Evolutionary conservation across 1,139 yeast species (phyloP).

Genomic region (Yamadazyma conglobata): DNA sequence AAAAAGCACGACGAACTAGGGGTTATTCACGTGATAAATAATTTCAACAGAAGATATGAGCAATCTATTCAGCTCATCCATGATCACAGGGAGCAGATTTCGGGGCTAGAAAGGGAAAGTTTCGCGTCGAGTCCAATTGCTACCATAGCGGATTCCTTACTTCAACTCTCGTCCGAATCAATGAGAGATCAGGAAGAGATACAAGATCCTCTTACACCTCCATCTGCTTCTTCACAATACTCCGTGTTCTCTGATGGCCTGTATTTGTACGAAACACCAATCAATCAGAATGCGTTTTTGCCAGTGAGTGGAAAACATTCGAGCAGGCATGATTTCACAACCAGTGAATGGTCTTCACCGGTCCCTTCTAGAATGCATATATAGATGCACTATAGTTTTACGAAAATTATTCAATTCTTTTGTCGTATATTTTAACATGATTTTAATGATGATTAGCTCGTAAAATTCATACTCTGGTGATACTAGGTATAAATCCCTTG

Average conservation of each 20-base stretch:
- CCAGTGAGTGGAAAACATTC: slow-evolving; percentile 4
- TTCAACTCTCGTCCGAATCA: slow-evolving; percentile 23
- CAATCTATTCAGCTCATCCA: slow-evolving; percentile 24
- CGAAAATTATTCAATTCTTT: slow-evolving; percentile 4
- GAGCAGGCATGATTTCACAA: slow-evolving; percentile 3
- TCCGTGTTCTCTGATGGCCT: slow-evolving; percentile 29
- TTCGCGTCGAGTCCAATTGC: slow-evolving; percentile 18
- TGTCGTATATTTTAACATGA: slow-evolving; percentile 1
- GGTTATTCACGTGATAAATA: slow-evolving; percentile 37
- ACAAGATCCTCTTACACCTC: slow-evolving; percentile 37
- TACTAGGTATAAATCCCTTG: slow-evolving; percentile 71
- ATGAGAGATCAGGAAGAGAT: slow-evolving; percentile 9
- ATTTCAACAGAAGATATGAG: slow-evolving; percentile 27
- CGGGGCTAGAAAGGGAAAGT: no score
- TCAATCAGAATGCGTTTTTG: slow-evolving; percentile 4
- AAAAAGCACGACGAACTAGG: slow-evolving; percentile 50
- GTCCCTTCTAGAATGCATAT: slow-evolving; percentile 11
- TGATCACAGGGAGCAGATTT: slow-evolving; percentile 23
- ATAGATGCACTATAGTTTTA: slow-evolving; percentile 2
- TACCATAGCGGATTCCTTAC: slow-evolving; percentile 24
- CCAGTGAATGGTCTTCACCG: slow-evolving; percentile 10
- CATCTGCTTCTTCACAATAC: slow-evolving; percentile 41
- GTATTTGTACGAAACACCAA: slow-evolving; percentile 10
- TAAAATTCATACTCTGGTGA: neutral
- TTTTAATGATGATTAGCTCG: neutral